Percentiles rank a stretch among this genome's conserved stretches.
phyloP scores from a whole-genome alignment of 192 early-diverging fungal species.

The Podochytrium sp. region DNA sequence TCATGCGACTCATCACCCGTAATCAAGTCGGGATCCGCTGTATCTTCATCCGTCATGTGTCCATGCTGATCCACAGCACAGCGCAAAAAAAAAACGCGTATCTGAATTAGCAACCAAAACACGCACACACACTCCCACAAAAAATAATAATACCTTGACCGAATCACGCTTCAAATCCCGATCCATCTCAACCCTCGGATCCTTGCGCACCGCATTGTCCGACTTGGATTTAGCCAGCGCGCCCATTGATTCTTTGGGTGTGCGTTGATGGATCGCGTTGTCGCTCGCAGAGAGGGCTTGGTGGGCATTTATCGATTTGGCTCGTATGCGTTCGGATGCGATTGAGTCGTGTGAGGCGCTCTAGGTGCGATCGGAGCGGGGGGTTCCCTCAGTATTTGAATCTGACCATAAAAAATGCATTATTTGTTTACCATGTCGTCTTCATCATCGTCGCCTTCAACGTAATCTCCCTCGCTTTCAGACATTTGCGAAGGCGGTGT shows the following conservation, averaged over 20 bases:
- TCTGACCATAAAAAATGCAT: neutral
- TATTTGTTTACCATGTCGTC: conserved; percentile 10
- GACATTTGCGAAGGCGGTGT: conserved; percentile 52
- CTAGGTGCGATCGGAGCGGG: neutral
- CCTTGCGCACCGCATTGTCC: conserved; percentile 4
- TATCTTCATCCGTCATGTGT: conserved; percentile 37
- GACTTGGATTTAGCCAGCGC: conserved; percentile 24
- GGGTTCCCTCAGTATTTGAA: no score
- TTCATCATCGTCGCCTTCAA: conserved; percentile 48
- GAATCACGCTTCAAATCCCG: neutral
- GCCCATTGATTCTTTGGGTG: neutral
- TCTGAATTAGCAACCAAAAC: no score
- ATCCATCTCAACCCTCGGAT: neutral
- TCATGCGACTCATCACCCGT: conserved; percentile 4
- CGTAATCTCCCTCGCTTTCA: conserved; percentile 53
- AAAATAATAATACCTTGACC: neutral
- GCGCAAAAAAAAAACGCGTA: no score
- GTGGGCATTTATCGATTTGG: neutral
- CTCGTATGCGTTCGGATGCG: neutral
- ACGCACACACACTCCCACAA: neutral
- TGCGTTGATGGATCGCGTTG: neutral
- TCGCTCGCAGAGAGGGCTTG: neutral
- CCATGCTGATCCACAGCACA: neutral
- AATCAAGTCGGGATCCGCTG: conserved; percentile 38
- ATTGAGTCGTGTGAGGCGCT: conserved; percentile 20